Base-by-base conservation (phyloP, 2,329 filamentous ascomycete genomes). In the Botryotinia globosa region DNA sequence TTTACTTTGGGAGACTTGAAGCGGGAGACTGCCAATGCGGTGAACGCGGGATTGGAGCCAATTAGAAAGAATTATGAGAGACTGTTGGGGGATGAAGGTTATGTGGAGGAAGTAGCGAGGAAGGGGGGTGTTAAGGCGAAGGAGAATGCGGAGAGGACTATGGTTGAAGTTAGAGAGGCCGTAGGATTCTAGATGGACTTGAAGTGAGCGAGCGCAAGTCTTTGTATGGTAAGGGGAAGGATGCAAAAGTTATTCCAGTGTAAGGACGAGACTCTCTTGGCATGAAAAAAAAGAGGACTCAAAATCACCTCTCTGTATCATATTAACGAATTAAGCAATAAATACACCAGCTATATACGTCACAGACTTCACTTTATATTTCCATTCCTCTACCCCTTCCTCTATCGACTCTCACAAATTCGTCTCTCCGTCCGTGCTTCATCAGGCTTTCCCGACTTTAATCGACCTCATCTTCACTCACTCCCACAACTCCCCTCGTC, bases 121-220 rank as follows among this genome's bases (percentile, higher is more conserved):
- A 80, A 87, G 56, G 92, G 92, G 0, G 88, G 87, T 0, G 80
- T 81, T 56, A 89, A 85, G 79, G 93, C 93, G n/a, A 83, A 84
- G 37, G 79, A 83, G 67, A 92, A 85, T 76, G 92, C 92, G 0
- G 82, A 83, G 65, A 78, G 78, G 65, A 88, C 85, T 0, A 85
- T 89, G 82, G 77, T 77, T 5, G 69, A 78, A 58, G 84, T 87
- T 44, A 83, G 82, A 74, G 77, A 82, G 65, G 83, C 82, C 29
- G 78, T 86, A 51, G 85, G 85, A 25, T 77, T 85, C 34, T 78
- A 74, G 44, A 18, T 34, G 44, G 20, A 6, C 48, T 25, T 3
- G 25, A 45, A 32, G 29, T 45, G 39, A 12, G 20, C 2, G 22
- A 20, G 4, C 25, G 22, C n/a, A 39, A 8, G 29, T 3, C 8